phyloP scores from a whole-genome alignment of 768 basidiomycete species.

The Mrakia hoshinonis region DNA sequence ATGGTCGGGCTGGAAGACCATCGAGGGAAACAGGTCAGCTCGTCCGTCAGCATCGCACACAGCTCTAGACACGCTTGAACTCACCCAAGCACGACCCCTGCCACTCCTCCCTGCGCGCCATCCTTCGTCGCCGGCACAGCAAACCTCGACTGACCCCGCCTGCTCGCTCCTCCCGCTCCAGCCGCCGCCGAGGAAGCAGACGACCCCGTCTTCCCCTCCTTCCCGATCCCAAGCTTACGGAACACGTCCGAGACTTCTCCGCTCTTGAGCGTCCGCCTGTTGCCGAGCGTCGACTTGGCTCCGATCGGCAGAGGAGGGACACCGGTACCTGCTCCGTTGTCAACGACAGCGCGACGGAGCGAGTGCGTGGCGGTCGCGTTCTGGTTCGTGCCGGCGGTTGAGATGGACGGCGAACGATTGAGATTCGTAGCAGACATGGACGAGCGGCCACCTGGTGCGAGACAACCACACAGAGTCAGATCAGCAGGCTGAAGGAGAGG shows the following conservation, averaged over 20 bases:
- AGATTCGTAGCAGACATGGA: conserved; percentile 12
- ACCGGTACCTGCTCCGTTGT: neutral
- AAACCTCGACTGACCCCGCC: neutral
- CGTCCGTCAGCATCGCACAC: conserved; percentile 35
- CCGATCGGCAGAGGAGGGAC: neutral
- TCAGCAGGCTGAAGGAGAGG: neutral
- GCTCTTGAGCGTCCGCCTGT: neutral
- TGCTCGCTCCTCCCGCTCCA: neutral
- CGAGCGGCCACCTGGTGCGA: neutral
- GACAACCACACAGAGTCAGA: no score
- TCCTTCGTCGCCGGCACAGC: neutral
- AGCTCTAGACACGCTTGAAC: neutral
- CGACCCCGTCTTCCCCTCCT: neutral
- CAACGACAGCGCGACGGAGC: neutral
- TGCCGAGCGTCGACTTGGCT: neutral
- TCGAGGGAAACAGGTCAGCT: neutral
- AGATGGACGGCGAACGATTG: neutral
- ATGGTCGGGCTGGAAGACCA: no score
- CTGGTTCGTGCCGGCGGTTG: neutral
- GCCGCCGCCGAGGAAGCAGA: neutral
- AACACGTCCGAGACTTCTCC: conserved; percentile 11
- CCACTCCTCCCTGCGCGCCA: neutral
- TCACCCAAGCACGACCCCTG: neutral
- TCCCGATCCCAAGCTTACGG: conserved; percentile 10
- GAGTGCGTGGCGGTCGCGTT: neutral